Evolutionary conservation across 768 basidiomycete genomes (phyloP), one percentile per base, ranked within the genome.

Genomic region (Fistulinella prunicolor): DNA sequence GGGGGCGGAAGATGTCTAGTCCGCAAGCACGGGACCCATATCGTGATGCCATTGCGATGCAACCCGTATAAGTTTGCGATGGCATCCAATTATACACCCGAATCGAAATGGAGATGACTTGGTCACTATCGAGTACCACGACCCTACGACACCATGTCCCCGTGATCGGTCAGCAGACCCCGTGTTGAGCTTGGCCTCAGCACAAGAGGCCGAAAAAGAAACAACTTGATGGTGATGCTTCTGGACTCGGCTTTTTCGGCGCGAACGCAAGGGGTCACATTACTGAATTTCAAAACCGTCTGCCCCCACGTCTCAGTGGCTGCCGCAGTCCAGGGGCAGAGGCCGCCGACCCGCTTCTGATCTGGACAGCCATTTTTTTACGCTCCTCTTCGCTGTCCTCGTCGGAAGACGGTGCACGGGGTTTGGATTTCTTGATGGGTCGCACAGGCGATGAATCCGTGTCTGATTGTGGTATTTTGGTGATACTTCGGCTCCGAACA

Each of bases 231-330:
- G 5, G 1, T 35, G 21, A 24, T 35, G 40, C 29, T 41, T 29
- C 44, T 22, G 7, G 35, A 32, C 9, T 24, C 42, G 20, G 39
- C 39, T 32, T 42, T 23, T 42, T 40, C 30, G 38, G 47, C 23
- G 13, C 26, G 22, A 28, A 14, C 17, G 29, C 32, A 46, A 38
- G 38, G 21, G 51, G 46, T 14, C 16, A 20, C 19, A n/a, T n/a
- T n/a, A n/a, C 20, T 9, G 22, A 44, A 39, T 51, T 75, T 74
- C 88, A 72, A 87, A 90, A 65, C 53, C 83, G 78, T 63, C 80
- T 86, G 24, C 82, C 85, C 29, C 84, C 84, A 55, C 87, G 79
- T 67, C 83, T 89, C 52, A 89, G 72, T 5, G 88, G 88, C 56
- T 90, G 87, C 57, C 81, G 78, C 37, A 81, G 73, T 34, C 82